phyloP scores from a whole-genome alignment of 2,329 filamentous ascomycete genomes.

The Ramularia endophylla region DNA sequence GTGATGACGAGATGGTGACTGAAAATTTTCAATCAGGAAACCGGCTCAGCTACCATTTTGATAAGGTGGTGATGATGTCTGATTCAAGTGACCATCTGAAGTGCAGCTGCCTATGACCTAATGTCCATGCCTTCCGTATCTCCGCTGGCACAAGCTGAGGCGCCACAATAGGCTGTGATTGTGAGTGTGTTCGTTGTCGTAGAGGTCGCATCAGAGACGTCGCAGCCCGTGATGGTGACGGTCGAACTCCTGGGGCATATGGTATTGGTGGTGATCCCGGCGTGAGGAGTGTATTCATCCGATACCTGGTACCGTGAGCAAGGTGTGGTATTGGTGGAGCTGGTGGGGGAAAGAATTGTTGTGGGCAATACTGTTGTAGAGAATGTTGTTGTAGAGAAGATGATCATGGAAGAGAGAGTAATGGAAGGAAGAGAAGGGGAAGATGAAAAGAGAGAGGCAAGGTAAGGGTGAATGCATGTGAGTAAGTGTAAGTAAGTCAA shows the following conservation, averaged over 20 bases:
- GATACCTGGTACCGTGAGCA: not conserved
- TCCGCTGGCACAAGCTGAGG: not conserved
- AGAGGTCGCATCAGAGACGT: conserved; percentile 1
- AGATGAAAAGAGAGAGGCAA: not conserved
- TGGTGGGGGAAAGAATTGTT: not conserved
- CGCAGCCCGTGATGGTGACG: conserved; percentile 3
- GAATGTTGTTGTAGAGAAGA: too few species aligned
- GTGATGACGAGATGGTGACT: too few species aligned
- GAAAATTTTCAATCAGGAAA: too few species aligned
- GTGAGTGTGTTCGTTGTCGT: conserved; percentile 3
- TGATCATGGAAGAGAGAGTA: not conserved
- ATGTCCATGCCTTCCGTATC: too few species aligned
- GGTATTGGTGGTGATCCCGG: not conserved
- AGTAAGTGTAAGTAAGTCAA: too few species aligned
- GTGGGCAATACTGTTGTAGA: too few species aligned
- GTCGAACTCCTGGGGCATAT: conserved; percentile 3
- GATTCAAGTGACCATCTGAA: too few species aligned
- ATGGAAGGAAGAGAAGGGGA: not conserved
- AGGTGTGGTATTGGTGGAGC: not conserved
- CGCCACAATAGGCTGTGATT: conserved; percentile 3
- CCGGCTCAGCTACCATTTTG: too few species aligned
- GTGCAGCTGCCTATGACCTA: too few species aligned
- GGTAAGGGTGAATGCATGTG: too few species aligned
- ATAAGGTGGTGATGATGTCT: too few species aligned
- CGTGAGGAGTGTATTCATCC: not conserved